Evolutionary conservation across 2,329 filamentous ascomycete species (phyloP), one percentile per base, ranked within the genome.

Genomic region (Metarhizium album): DNA sequence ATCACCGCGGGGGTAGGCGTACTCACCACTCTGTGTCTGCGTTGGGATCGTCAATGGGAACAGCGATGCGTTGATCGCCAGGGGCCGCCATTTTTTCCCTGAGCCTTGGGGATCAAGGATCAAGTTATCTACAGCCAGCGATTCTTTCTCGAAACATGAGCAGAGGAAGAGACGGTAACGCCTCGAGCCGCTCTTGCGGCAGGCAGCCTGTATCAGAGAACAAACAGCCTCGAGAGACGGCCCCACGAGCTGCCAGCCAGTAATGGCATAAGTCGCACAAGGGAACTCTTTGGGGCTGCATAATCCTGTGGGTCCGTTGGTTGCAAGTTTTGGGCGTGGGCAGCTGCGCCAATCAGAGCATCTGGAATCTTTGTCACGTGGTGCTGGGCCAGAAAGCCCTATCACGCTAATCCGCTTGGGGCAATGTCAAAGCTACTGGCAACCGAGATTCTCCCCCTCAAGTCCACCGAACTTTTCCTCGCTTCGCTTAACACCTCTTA

Each of bases 11-110:
- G 59, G 54, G 54, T 57, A 6, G 18, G 3, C 27, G 23, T 37
- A 55, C 61, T 53, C 73, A 90, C 93, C 93, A 98, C 84, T 98
- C 93, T 56, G 93, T 98, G 66, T 98, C 93, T 55, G 90, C 93
- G 64, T 97, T 95, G 31, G 91, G 91, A 65, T 97, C 85, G 65
- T 95, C 89, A 58, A 98, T 86, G 43, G 90, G 90, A 53, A 98
- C 93, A 62, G 76, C 76, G 58, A 85, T 82, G 45, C 82, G 73
- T 61, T 85, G 79, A 49, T 85, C 82, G 58, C 69, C 61, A 35
- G 81, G 80, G 31, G 79, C 78, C 18, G 80, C 79, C 81, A 84
- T 84, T 49, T 31, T 64, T 54, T 43, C 24, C 31, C 11, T 35
- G 3, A 13, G 33, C 33, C 11, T 24, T 24, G 20, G 20, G 3